phyloP scores from a whole-genome alignment of 495 filamentous ascomycete genomes.

The Tuber umbilicatum region DNA sequence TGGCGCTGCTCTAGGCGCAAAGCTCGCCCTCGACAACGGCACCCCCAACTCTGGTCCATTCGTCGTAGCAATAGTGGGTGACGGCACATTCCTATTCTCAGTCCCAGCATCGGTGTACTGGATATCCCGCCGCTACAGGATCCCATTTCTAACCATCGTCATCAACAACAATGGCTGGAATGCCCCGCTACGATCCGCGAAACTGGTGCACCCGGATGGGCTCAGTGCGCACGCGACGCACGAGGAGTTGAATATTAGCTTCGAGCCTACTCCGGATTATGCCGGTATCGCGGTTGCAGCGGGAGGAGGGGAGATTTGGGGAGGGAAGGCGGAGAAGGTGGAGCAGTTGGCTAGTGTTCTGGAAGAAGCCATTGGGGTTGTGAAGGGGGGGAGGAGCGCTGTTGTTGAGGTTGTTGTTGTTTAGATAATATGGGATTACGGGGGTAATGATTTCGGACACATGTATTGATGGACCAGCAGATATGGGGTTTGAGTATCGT shows the following conservation, averaged over 20 bases:
- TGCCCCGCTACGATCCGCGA: slow-evolving; percentile 66
- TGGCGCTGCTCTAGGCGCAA: slow-evolving; percentile 78
- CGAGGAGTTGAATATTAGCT: slow-evolving; percentile 83
- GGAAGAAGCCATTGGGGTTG: slow-evolving; percentile 60
- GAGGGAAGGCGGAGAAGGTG: slow-evolving; percentile 56
- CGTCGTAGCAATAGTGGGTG: slow-evolving; percentile 87
- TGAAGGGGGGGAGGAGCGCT: slow-evolving; percentile 60
- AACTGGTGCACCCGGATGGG: slow-evolving; percentile 78
- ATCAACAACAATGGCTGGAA: slow-evolving; percentile 96
- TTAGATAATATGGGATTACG: slow-evolving; percentile 4
- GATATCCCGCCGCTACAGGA: slow-evolving; percentile 78
- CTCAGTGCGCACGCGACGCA: slow-evolving; percentile 69
- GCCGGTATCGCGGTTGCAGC: slow-evolving; percentile 86
- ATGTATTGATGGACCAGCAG: not conserved
- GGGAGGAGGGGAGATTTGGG: slow-evolving; percentile 64
- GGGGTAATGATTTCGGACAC: not conserved
- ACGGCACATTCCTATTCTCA: slow-evolving; percentile 84
- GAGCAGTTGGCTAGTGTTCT: slow-evolving; percentile 57
- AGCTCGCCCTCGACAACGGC: slow-evolving; percentile 66
- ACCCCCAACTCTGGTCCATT: slow-evolving; percentile 61
- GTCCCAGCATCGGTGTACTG: slow-evolving; percentile 90
- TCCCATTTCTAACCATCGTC: slow-evolving; percentile 84
- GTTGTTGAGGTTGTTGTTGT: slow-evolving; percentile 53
- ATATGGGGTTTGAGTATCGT: not conserved
- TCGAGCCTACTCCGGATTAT: slow-evolving; percentile 81